These are phyloP conservation scores for Teratosphaeria epicoccoides DNA, from an alignment of 2,329 filamentous ascomycete genomes.

Conservation along the genomic window DNA sequence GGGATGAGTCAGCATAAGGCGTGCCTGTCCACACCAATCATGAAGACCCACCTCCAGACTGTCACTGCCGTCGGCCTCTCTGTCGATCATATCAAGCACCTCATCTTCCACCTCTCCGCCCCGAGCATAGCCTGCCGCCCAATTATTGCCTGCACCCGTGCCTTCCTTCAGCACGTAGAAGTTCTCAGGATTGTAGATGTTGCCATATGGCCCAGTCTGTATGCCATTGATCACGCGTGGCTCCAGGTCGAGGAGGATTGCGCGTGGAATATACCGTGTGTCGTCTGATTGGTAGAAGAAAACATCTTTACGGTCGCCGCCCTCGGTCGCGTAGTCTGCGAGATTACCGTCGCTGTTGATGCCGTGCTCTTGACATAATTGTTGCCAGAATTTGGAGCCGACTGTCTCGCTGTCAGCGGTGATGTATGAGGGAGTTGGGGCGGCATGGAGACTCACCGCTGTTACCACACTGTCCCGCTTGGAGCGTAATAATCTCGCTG, in stretches of 20 bases:
- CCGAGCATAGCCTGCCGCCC: constrained; percentile 91
- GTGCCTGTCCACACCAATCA: background rate
- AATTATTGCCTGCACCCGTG: constrained; percentile 91
- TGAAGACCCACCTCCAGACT: constrained; percentile 63
- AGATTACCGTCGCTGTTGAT: constrained; percentile 96
- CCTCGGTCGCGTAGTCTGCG: constrained; percentile 94
- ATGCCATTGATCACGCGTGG: constrained; percentile 88
- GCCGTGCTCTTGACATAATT: constrained; percentile 93
- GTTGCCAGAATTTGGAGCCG: constrained; percentile 97
- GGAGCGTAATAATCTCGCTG: constrained; percentile 98
- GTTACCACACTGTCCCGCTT: constrained; percentile 98
- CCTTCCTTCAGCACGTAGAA: constrained; percentile 95
- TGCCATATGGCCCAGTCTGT: constrained; percentile 86
- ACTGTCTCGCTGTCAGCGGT: constrained; percentile 44
- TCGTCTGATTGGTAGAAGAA: constrained; percentile 99
- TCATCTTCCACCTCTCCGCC: constrained; percentile 90
- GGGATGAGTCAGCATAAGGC: constrained; percentile 1
- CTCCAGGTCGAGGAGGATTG: constrained; percentile 90
- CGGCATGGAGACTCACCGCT: constrained; percentile 61
- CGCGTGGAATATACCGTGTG: constrained; percentile 92
- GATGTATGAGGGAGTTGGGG: background rate
- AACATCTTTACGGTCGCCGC: constrained; percentile 95
- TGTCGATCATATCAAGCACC: constrained; percentile 98
- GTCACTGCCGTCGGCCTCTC: constrained; percentile 95
- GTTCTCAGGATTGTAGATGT: constrained; percentile 99